Evolutionary conservation across 768 basidiomycete species (phyloP), one percentile per base, ranked within the genome.

Genomic region (Trametes punicea): DNA sequence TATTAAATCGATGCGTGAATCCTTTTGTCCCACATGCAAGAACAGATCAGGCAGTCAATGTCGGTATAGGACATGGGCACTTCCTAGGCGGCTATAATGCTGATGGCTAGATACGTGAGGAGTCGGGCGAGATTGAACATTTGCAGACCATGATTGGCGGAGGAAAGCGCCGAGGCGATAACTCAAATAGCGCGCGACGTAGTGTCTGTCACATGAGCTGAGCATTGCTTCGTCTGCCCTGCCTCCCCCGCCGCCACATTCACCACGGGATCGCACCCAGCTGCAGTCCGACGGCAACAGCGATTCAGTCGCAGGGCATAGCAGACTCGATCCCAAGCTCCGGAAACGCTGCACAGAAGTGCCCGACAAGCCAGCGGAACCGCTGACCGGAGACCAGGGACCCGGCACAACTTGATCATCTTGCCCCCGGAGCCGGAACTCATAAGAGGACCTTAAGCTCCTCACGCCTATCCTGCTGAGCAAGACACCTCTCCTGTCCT

Each of bases 381-480:
- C 51, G 51, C 41, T 45, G 41, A 52, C 41, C 42, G 41, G 33
- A 45, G 15, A 36, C 1, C 23, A 41, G 31, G 20, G 51, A n/a
- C 31, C 34, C 51, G 51, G 51, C 41, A 45, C 51, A 23, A 18
- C 30, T 27, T 16, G 51, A 16, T 33, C 51, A 54, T 36, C 21
- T 27, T 21, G 18, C 26, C 15, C 34, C 52, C 42, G 44, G 34
- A 9, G 26, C 33, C 52, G 33, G 52, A 38, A 20, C 29, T 38
- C 44, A 38, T 54, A 54, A 54, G 44, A 38, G 21, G 44, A 9
- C 44, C 16, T 20, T 36, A 23, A 5, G 13, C 26, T 11, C 36
- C 26, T 6, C 44, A 16, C 11, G 40, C 49, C n/a, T n/a, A n/a
- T n/a, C n/a, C n/a, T n/a, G n/a, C 13, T 40, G 50, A 51, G 29